Conservation (phyloP, 2,329 filamentous ascomycete species). For the Arthrobotrys musiformis region DNA sequence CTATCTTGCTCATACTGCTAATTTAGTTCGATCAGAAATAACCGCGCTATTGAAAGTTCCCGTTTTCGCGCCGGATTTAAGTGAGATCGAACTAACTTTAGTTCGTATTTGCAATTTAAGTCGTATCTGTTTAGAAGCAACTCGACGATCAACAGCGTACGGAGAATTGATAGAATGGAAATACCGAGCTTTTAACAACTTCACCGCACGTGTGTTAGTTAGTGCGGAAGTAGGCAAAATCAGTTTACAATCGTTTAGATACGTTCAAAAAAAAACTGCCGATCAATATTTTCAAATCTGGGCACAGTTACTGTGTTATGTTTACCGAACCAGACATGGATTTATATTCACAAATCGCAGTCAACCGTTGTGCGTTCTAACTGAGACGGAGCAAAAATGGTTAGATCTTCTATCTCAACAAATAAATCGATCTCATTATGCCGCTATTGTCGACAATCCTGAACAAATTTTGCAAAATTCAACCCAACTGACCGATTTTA, state of each 20-base stretch:
- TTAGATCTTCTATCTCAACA: no score
- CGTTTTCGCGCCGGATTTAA: background rate
- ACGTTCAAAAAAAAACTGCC: background rate
- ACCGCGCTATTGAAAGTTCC: background rate
- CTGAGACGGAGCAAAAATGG: no score
- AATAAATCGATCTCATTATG: background rate
- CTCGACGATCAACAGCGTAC: background rate
- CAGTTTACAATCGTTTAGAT: background rate
- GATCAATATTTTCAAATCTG: conserved; percentile 15
- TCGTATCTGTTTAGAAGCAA: background rate
- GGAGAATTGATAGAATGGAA: background rate
- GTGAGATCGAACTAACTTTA: background rate
- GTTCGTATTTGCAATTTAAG: background rate
- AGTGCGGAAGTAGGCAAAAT: background rate
- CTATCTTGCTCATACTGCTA: background rate
- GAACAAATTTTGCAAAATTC: background rate
- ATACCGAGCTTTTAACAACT: conserved; percentile 15
- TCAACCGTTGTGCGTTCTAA: conserved; percentile 10
- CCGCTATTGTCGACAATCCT: no score
- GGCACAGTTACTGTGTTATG: conserved; percentile 13
- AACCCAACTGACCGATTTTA: background rate
- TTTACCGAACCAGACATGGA: background rate
- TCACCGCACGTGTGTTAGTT: conserved; percentile 2
- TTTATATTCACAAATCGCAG: conserved; percentile 5
- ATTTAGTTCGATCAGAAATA: background rate